phyloP scores from a whole-genome alignment of 23 red algal species.

The Gracilaria caudata region DNA sequence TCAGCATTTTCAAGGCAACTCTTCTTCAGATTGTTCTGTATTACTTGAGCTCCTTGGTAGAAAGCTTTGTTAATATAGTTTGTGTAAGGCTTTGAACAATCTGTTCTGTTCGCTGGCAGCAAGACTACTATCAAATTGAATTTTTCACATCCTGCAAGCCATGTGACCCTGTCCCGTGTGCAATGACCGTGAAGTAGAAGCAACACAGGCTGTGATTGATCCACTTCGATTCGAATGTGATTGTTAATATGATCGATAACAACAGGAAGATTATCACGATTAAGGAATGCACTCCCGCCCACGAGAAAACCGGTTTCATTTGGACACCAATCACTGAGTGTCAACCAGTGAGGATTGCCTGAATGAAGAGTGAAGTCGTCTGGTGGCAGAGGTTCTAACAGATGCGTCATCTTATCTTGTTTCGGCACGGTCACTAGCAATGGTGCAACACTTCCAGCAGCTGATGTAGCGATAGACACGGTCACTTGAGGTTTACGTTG shows the following conservation, averaged over 20 bases:
- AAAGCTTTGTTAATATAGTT: slow-evolving; percentile 4
- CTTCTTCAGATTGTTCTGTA: not conserved
- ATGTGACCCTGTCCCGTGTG: not conserved
- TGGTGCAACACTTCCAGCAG: not conserved
- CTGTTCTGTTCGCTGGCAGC: not conserved
- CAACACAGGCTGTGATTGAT: not conserved
- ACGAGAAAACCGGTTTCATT: not conserved
- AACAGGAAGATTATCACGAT: not conserved
- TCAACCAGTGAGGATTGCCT: not conserved
- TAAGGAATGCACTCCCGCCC: not conserved
- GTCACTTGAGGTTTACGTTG: not conserved
- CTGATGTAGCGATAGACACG: slow-evolving; percentile 6
- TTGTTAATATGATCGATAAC: not conserved
- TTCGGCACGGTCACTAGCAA: slow-evolving; percentile 3
- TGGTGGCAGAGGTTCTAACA: not conserved
- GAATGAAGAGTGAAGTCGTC: not conserved
- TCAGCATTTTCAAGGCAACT: not conserved
- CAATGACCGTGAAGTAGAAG: slow-evolving; percentile 14
- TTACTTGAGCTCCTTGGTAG: not conserved
- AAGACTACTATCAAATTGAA: not conserved
- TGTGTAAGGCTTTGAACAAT: not conserved
- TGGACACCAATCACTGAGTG: not conserved
- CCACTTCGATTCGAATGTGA: not conserved
- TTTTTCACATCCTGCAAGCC: slow-evolving; percentile 16
- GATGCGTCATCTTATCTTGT: not conserved